phyloP scores from a whole-genome alignment of 169 alveolate genomes.

The Theileria equi region DNA sequence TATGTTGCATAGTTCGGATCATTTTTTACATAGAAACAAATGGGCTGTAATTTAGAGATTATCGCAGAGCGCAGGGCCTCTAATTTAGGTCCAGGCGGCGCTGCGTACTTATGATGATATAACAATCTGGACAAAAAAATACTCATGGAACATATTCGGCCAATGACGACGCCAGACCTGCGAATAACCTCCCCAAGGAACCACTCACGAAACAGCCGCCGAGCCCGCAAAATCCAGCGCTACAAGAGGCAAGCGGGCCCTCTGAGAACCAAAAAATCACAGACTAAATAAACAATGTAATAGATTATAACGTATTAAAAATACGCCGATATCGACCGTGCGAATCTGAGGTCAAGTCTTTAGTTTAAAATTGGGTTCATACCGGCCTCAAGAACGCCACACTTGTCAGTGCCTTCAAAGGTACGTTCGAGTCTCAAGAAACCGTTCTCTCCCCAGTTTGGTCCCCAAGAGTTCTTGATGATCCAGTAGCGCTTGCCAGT shows the following conservation, averaged over 20 bases:
- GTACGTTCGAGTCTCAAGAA: conserved; percentile 69
- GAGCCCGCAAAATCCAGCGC: no score
- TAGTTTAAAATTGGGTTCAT: conserved; percentile 9
- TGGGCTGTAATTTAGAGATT: conserved; percentile 79
- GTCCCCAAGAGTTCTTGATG: conserved; percentile 84
- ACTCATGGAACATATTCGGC: conserved; percentile 11
- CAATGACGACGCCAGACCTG: neutral
- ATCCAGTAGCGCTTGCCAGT: conserved; percentile 72
- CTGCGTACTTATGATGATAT: conserved; percentile 74
- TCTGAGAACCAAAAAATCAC: no score
- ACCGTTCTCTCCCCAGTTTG: conserved; percentile 82
- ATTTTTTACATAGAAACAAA: conserved; percentile 78
- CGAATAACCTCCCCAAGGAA: no score
- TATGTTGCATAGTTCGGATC: conserved; percentile 83
- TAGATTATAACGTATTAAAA: neutral
- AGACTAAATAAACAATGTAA: neutral
- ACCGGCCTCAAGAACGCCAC: conserved; percentile 47
- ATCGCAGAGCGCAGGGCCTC: conserved; percentile 65
- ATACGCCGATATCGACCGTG: no score
- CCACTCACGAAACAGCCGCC: no score
- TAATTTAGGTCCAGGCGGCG: conserved; percentile 75
- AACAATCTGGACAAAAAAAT: conserved; percentile 32
- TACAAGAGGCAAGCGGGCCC: no score
- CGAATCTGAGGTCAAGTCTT: neutral
- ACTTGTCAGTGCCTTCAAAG: conserved; percentile 36